Evolutionary conservation across 2,329 filamentous ascomycete genomes (phyloP).

Genomic region (Cucurbitaria berberidis): DNA sequence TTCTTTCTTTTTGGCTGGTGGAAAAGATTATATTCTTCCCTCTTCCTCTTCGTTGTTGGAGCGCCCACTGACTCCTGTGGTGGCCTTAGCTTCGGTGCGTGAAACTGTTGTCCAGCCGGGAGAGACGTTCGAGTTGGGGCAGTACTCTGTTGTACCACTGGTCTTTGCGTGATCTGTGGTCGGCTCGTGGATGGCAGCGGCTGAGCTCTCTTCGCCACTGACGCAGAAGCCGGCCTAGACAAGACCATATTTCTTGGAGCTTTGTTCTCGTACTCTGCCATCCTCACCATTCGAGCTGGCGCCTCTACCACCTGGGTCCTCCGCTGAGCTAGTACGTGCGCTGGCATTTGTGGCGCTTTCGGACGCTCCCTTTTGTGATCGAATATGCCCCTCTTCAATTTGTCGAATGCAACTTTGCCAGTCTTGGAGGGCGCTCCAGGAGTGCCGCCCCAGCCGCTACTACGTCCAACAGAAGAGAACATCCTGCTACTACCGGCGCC

Average conservation of each 20-base stretch:
- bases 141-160: conserved; percentile 19
- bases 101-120: conserved; percentile 39
- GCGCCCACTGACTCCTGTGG: conserved; percentile 15
- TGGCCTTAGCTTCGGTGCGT: conserved; percentile 32
- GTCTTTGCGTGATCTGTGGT: conserved; percentile 33
- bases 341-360: conserved; percentile 35
- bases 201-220: conserved; percentile 17
- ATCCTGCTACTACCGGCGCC: conserved; percentile 24
- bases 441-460: conserved; percentile 28
- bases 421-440: conserved; percentile 41
- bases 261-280: conserved; percentile 37
- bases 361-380: conserved; percentile 42
- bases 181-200: conserved; percentile 10
- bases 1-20: conserved; percentile 24
- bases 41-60: conserved; percentile 22
- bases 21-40: conserved; percentile 29
- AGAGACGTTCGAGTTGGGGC: conserved; percentile 29
- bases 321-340: conserved; percentile 35
- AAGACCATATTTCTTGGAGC: conserved; percentile 32
- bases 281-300: conserved; percentile 40
- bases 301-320: conserved; percentile 32
- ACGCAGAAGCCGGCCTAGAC: conserved; percentile 34
- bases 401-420: conserved; percentile 45
- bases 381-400: conserved; percentile 41
- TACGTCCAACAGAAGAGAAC: conserved; percentile 22